phyloP scores from a whole-genome alignment of 495 filamentous ascomycete genomes.

The Annulohypoxylon moriforme region DNA sequence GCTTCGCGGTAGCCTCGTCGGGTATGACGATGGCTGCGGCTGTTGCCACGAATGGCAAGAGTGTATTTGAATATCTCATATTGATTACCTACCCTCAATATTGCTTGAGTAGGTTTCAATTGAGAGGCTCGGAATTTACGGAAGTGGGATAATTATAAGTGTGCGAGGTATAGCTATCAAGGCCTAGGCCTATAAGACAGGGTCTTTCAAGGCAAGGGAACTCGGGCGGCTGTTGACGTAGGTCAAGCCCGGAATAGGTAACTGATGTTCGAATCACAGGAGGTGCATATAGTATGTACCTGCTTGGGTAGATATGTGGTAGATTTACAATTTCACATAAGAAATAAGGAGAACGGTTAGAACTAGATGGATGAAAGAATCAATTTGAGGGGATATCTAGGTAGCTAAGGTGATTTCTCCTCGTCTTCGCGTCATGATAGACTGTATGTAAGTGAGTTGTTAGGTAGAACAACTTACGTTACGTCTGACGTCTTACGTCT shows the following conservation, averaged over 20 bases:
- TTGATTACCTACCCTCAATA: conserved; percentile 15
- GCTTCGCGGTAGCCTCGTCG: conserved; percentile 59
- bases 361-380: background rate
- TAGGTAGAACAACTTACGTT: conserved; percentile 4
- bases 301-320: background rate
- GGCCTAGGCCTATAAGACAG: conserved; percentile 13
- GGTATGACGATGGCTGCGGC: conserved; percentile 70
- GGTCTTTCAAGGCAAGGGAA: conserved; percentile 10
- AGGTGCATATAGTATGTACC: background rate
- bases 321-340: background rate
- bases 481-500: conserved; percentile 13
- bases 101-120: background rate
- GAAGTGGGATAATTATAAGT: conserved; percentile 20
- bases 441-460: background rate
- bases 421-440: conserved; percentile 41
- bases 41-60: conserved; percentile 66
- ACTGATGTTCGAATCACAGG: conserved; percentile 18
- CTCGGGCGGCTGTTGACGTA: conserved; percentile 20
- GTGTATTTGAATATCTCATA: conserved; percentile 54
- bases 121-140: conserved; percentile 29
- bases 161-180: background rate
- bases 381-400: background rate
- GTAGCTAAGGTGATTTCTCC: conserved; percentile 27
- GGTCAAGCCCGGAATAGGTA: conserved; percentile 17
- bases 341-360: background rate